Conservation (phyloP, 106 monocot species). For the Ottelia alismoides region DNA sequence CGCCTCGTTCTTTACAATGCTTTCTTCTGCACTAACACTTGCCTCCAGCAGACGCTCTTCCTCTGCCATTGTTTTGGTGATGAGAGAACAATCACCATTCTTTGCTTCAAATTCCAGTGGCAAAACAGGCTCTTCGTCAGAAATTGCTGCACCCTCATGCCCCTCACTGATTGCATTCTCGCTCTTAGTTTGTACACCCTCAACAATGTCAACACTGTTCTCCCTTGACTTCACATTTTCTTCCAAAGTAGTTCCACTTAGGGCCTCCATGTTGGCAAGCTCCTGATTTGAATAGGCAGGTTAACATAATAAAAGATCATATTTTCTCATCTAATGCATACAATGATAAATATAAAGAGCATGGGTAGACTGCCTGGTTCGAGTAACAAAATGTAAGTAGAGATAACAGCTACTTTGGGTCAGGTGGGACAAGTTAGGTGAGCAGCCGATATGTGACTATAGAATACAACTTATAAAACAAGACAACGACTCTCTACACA, state of each 20-base stretch:
- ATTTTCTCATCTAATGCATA: too few relatives aligned
- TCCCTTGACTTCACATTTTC: conserved; percentile 8
- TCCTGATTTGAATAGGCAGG: conserved; percentile 4
- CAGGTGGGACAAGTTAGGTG: too few relatives aligned
- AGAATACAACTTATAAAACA: too few relatives aligned
- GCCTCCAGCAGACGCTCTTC: conserved; percentile 32
- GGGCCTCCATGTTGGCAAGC: conserved; percentile 3
- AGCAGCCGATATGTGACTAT: too few relatives aligned
- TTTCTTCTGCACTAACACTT: conserved; percentile 20
- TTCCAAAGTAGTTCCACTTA: background rate
- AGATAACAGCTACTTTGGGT: too few relatives aligned
- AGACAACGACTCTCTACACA: too few relatives aligned
- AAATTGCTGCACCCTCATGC: background rate
- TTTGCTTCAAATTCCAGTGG: conserved; percentile 37
- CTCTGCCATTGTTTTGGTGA: conserved; percentile 49
- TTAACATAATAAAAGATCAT: background rate
- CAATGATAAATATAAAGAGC: too few relatives aligned
- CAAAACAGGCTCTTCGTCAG: conserved; percentile 3
- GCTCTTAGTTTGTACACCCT: too few relatives aligned
- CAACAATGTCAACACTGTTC: background rate
- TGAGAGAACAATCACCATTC: conserved; percentile 51
- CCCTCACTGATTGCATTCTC: too few relatives aligned
- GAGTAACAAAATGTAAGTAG: too few relatives aligned
- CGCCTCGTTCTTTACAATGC: background rate
- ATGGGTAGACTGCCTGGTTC: too few relatives aligned